phyloP scores from a whole-genome alignment of 2,329 filamentous ascomycete genomes.

The Ophiostoma sp. region DNA sequence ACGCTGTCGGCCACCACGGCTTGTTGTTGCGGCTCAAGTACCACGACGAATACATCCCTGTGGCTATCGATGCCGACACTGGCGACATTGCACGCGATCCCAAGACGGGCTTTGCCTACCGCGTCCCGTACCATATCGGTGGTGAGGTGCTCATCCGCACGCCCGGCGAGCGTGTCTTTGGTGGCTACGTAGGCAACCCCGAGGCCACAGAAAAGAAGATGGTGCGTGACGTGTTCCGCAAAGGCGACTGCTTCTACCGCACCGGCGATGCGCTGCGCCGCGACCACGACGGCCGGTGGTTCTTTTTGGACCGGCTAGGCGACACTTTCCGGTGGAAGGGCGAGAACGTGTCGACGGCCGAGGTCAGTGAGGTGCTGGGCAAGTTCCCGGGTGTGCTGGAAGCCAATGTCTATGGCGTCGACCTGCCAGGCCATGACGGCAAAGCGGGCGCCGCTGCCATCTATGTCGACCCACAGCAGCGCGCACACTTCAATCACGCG shows the following conservation, averaged over 20 bases:
- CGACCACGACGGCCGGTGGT: conserved; percentile 60
- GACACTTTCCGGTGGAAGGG: conserved; percentile 78
- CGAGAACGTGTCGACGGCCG: conserved; percentile 75
- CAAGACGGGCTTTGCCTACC: conserved; percentile 60
- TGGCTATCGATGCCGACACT: conserved; percentile 62
- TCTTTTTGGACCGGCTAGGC: conserved; percentile 62
- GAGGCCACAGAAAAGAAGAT: conserved; percentile 64
- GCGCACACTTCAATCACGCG: conserved; percentile 50
- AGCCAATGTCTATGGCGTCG: conserved; percentile 81
- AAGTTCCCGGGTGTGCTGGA: conserved; percentile 62
- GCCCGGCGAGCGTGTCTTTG: conserved; percentile 53
- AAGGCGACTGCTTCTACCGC: conserved; percentile 64
- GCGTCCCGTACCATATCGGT: conserved; percentile 59
- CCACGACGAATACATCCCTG: conserved; percentile 57
- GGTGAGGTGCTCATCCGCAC: conserved; percentile 70
- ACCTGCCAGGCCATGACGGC: conserved; percentile 75
- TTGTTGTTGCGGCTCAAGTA: conserved; percentile 50
- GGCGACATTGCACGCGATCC: conserved; percentile 62
- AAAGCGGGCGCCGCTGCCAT: conserved; percentile 64
- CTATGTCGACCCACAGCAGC: conserved; percentile 25
- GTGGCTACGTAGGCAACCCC: conserved; percentile 65
- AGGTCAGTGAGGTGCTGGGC: conserved; percentile 70
- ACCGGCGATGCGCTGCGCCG: conserved; percentile 61
- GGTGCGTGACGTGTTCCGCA: conserved; percentile 57
- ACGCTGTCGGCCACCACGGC: conserved; percentile 67